Conservation (phyloP, 2,329 filamentous ascomycete species). For the Exophiala viscosa region DNA sequence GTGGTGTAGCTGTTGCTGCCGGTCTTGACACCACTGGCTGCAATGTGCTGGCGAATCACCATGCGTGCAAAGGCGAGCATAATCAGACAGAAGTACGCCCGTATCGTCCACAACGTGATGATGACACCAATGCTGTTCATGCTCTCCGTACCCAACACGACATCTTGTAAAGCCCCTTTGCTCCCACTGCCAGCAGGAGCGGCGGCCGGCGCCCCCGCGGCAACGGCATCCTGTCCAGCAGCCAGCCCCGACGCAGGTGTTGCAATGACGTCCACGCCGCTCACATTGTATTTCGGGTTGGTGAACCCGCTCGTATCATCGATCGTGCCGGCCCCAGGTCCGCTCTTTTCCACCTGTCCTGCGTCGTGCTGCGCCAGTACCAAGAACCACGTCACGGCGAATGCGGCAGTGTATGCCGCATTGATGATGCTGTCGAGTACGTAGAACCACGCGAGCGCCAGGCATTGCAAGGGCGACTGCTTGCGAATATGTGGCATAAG, state of each 20-base stretch:
- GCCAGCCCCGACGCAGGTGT: slow-evolving; percentile 44
- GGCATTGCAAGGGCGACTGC: slow-evolving; percentile 72
- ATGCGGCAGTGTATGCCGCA: slow-evolving; percentile 73
- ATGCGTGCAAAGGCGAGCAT: slow-evolving; percentile 78
- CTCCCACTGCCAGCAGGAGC: slow-evolving; percentile 34
- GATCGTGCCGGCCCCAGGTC: slow-evolving; percentile 55
- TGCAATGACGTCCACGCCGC: slow-evolving; percentile 53
- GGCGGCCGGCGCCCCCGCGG: slow-evolving; percentile 27
- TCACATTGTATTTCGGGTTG: slow-evolving; percentile 59
- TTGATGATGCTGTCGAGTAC: slow-evolving; percentile 78
- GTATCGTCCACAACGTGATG: slow-evolving; percentile 66
- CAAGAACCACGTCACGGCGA: slow-evolving; percentile 82
- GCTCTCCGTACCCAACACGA: slow-evolving; percentile 60
- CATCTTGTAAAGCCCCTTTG: slow-evolving; percentile 52
- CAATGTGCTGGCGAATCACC: slow-evolving; percentile 67
- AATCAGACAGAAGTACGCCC: slow-evolving; percentile 79
- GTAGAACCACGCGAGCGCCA: slow-evolving; percentile 82
- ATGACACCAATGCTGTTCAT: slow-evolving; percentile 77
- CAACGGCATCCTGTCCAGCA: slow-evolving; percentile 51
- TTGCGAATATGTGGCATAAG: slow-evolving; percentile 77
- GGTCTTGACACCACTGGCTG: slow-evolving; percentile 38
- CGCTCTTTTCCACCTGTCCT: slow-evolving; percentile 38
- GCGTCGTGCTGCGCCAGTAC: slow-evolving; percentile 60
- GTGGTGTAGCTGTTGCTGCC: slow-evolving; percentile 43
- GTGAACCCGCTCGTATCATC: slow-evolving; percentile 64